Conservation (phyloP, 2,329 filamentous ascomycete species). For the Dothistroma pini region DNA sequence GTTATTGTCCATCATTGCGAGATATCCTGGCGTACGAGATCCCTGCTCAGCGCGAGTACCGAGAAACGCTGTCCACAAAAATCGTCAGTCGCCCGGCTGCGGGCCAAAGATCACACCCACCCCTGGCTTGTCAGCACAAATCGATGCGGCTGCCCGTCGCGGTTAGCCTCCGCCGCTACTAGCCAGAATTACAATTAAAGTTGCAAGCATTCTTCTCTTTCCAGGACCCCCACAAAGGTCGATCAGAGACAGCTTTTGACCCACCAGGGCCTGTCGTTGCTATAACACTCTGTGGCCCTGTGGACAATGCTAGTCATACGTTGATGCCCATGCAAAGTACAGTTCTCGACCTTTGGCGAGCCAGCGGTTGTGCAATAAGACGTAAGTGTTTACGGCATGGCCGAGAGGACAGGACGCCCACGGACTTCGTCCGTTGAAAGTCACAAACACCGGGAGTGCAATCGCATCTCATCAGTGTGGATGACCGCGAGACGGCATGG, state of each 20-base stretch:
- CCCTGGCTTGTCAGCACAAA: neutral
- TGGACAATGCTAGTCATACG: neutral
- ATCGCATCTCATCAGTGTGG: too few species aligned
- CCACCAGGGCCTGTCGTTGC: neutral
- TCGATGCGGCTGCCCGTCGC: neutral
- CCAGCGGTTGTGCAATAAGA: neutral
- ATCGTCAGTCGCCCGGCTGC: neutral
- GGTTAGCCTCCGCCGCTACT: neutral
- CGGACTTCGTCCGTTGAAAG: too few species aligned
- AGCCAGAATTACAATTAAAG: neutral
- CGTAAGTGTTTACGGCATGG: neutral
- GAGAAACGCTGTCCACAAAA: neutral
- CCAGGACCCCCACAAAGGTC: neutral
- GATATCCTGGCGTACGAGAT: neutral
- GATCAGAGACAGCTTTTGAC: neutral
- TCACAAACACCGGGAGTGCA: too few species aligned
- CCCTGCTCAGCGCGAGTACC: neutral
- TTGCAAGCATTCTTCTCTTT: neutral
- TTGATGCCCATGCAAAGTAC: conserved; percentile 6
- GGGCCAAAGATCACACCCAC: neutral
- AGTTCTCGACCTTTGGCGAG: conserved; percentile 4
- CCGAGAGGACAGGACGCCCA: too few species aligned
- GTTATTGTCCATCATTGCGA: neutral
- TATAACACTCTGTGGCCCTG: neutral
- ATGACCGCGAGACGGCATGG: neutral